Conservation (phyloP, 176 grass and related monocot species). For the Musa schizocarpa region DNA sequence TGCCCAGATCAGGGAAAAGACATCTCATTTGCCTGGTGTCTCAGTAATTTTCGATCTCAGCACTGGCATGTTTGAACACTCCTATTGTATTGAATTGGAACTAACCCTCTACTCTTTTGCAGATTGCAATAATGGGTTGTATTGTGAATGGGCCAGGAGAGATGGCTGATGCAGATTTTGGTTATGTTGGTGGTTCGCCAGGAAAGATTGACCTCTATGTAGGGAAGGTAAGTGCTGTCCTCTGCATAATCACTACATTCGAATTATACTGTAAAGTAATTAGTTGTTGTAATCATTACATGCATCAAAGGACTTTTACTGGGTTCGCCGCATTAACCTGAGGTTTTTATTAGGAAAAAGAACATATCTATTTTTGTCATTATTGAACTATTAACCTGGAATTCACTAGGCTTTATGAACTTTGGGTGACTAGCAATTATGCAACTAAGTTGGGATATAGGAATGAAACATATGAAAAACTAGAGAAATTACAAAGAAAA, state of each 20-base stretch:
- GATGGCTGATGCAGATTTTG: conserved; percentile 98
- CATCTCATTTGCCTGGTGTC: conserved; percentile 84
- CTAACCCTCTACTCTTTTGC: conserved; percentile 16
- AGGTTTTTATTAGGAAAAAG: neutral
- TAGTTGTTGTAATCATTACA: neutral
- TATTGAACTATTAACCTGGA: neutral
- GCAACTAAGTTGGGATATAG: neutral
- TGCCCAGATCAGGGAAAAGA: conserved; percentile 85
- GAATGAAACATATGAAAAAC: no score
- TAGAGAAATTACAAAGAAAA: no score
- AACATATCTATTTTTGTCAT: neutral
- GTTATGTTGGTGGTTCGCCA: conserved; percentile 83
- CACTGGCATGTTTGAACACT: conserved; percentile 8
- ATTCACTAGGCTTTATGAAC: neutral
- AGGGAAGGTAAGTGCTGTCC: conserved; percentile 61
- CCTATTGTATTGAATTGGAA: neutral
- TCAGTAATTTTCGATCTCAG: conserved; percentile 41
- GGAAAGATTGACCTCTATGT: conserved; percentile 98
- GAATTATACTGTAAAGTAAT: neutral
- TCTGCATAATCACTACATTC: neutral
- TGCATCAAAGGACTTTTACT: neutral
- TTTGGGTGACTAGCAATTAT: neutral
- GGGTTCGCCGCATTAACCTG: neutral
- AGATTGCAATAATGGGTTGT: conserved; percentile 97
- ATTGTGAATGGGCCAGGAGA: conserved; percentile 96